These are phyloP conservation scores for Rhododendron ferrugineum DNA, from an alignment of 148 eudicot species.

Conservation along the genomic window DNA sequence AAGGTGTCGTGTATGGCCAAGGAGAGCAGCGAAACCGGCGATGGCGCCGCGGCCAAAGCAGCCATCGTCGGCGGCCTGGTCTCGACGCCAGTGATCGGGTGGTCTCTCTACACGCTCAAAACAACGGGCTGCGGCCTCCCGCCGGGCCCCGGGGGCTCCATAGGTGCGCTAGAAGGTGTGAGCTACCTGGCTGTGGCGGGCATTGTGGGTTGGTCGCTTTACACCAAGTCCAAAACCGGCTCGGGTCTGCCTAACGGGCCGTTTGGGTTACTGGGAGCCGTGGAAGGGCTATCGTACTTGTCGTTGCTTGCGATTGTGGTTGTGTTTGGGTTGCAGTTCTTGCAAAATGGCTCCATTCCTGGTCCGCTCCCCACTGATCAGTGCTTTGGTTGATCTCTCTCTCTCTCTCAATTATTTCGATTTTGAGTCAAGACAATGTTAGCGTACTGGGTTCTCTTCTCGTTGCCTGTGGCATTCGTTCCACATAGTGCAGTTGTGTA, in stretches of 20 bases:
- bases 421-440: neutral
- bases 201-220: slow-evolving; percentile 80
- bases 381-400: slow-evolving; percentile 56
- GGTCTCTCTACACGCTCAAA: slow-evolving; percentile 93
- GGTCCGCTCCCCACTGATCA: slow-evolving; percentile 88
- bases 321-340: slow-evolving; percentile 74
- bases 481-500: no score
- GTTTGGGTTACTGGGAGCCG: slow-evolving; percentile 84
- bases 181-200: slow-evolving; percentile 78
- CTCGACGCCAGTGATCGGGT: slow-evolving; percentile 70
- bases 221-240: slow-evolving; percentile 85
- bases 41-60: slow-evolving; percentile 27
- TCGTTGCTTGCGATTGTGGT: slow-evolving; percentile 66
- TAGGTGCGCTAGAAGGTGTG: slow-evolving; percentile 90
- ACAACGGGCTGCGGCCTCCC: slow-evolving; percentile 99
- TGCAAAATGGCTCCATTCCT: slow-evolving; percentile 69
- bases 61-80: slow-evolving; percentile 69
- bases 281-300: slow-evolving; percentile 86
- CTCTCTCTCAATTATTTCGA: neutral
- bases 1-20: slow-evolving; percentile 48
- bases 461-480: no score
- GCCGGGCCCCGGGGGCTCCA: slow-evolving; percentile 90
- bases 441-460: no score
- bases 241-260: slow-evolving; percentile 92
- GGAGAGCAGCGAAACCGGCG: slow-evolving; percentile 29